These are phyloP conservation scores for Acanthamoeba culbertsoni DNA, from an alignment of 208 protist genomes.

Conservation along the genomic window DNA sequence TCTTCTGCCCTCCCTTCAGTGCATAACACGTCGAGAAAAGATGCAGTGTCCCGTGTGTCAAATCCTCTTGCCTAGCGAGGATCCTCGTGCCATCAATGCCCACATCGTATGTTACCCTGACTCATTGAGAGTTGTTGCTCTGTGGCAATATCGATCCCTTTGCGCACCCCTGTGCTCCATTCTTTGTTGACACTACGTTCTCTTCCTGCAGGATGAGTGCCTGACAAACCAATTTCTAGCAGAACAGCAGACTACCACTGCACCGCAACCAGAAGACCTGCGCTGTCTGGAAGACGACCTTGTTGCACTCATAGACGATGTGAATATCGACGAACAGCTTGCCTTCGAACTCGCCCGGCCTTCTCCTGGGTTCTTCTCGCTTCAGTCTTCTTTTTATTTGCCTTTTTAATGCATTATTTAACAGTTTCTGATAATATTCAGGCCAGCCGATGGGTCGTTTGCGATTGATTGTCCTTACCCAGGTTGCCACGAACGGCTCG, in stretches of 20 bases:
- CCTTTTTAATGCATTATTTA: no score
- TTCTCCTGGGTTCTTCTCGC: not conserved
- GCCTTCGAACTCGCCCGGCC: not conserved
- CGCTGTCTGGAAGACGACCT: not conserved
- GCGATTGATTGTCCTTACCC: not conserved
- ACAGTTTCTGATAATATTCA: not conserved
- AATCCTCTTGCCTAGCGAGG: not conserved
- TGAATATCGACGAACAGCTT: not conserved
- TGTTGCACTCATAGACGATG: not conserved
- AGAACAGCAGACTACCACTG: not conserved
- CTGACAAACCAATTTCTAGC: slow-evolving; percentile 31
- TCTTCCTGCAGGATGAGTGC: not conserved
- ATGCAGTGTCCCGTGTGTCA: slow-evolving; percentile 32
- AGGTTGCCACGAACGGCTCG: not conserved
- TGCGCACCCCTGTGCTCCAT: no score
- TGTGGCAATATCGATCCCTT: no score
- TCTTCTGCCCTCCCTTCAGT: not conserved
- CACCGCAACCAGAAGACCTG: not conserved
- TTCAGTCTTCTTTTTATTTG: no score
- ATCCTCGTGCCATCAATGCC: not conserved
- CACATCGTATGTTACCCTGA: not conserved
- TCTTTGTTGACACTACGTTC: no score
- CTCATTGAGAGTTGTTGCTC: not conserved
- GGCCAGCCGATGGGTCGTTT: not conserved
- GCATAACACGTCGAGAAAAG: not conserved